These are phyloP conservation scores for Cladosporium sp. DNA, from an alignment of 2,329 filamentous ascomycete species.

Conservation along the genomic window DNA sequence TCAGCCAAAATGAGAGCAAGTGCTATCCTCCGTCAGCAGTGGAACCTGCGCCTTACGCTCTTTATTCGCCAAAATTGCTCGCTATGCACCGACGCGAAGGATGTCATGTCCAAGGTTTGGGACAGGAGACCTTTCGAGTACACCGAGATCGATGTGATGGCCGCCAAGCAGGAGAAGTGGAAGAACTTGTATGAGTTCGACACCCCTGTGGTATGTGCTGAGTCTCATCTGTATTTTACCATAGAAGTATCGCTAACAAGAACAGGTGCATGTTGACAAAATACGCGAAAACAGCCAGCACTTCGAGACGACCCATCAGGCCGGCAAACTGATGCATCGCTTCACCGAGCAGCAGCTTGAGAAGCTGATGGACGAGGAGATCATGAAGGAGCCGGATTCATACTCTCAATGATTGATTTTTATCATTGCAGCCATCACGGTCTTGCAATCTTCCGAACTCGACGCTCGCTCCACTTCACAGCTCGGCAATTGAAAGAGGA, in stretches of 20 bases:
- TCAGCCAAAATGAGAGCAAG: conserved; percentile 17
- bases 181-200: conserved; percentile 74
- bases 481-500: conserved; percentile 2
- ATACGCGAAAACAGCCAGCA: conserved; percentile 46
- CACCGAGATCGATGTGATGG: conserved; percentile 65
- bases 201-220: conserved; percentile 63
- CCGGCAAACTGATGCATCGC: conserved; percentile 72
- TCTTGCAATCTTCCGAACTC: neutral
- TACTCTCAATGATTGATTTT: conserved; percentile 5
- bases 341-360: conserved; percentile 64
- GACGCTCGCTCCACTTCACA: conserved; percentile 11
- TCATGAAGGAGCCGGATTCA: conserved; percentile 18
- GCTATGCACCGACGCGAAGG: conserved; percentile 64
- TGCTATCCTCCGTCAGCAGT: conserved; percentile 15
- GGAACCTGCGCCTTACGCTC: conserved; percentile 52
- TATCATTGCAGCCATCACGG: conserved; percentile 6
- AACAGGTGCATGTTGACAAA: conserved; percentile 59
- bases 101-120: conserved; percentile 64
- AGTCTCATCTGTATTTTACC: no score
- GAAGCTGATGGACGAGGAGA: conserved; percentile 60
- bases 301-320: conserved; percentile 53
- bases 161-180: conserved; percentile 59
- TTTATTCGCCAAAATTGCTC: conserved; percentile 70
- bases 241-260: conserved; percentile 4
- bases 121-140: conserved; percentile 63